A percentile compares a stretch with the other conserved stretches of the same genome.
These are phyloP conservation scores for Solanum hybrid DNA, from an alignment of 305 asterid genomes.

Conservation along the genomic window DNA sequence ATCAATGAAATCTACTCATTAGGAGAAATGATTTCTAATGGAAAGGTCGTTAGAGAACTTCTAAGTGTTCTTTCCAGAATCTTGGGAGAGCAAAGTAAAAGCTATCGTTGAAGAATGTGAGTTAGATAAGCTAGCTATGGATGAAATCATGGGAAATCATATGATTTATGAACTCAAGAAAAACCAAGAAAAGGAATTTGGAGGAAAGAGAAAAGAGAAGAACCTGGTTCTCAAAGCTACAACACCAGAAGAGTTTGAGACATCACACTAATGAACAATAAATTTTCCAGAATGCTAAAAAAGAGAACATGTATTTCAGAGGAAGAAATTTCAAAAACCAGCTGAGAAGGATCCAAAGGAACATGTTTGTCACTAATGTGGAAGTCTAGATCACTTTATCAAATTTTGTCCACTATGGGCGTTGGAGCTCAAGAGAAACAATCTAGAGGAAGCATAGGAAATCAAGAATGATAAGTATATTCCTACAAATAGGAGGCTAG, in stretches of 20 bases:
- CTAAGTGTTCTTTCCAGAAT: background rate
- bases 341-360: background rate
- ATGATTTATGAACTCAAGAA: no score
- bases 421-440: background rate
- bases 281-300: no score
- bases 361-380: background rate
- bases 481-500: background rate
- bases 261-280: background rate
- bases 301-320: no score
- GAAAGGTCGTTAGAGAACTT: background rate
- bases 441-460: background rate
- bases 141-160: no score
- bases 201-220: background rate
- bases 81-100: no score
- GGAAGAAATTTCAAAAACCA: no score
- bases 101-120: no score
- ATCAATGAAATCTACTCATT: background rate
- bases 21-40: background rate
- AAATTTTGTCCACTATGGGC: background rate
- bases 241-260: background rate
- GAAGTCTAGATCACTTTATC: background rate
- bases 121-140: no score
- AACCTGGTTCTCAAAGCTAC: background rate
- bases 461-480: background rate
- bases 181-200: no score